Percentiles rank a stretch among this genome's conserved stretches.
phyloP scores from a whole-genome alignment of 2,329 filamentous ascomycete genomes.

The Acrodontium crateriforme region DNA sequence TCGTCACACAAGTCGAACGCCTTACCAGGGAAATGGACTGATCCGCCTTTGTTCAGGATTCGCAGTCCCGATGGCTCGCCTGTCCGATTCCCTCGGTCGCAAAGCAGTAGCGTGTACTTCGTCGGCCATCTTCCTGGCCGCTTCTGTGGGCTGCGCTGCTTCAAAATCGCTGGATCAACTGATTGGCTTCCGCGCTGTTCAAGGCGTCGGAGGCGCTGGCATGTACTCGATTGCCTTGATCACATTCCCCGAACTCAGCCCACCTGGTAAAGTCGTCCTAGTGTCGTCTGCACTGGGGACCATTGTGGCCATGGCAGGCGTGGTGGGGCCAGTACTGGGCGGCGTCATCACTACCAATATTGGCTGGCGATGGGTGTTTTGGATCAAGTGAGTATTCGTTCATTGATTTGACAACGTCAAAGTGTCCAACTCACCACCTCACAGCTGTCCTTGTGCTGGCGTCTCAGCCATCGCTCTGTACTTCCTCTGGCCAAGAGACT shows the following conservation, averaged over 20 bases:
- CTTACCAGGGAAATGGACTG: too few relatives aligned
- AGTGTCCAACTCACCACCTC: too few relatives aligned
- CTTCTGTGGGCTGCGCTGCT: constrained; percentile 41
- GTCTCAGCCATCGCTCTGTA: not conserved
- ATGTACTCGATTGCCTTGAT: constrained; percentile 29
- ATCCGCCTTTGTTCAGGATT: constrained; percentile 45
- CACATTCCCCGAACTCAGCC: not conserved
- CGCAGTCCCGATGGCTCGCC: constrained; percentile 39
- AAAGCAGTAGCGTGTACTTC: constrained; percentile 38
- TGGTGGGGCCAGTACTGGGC: not conserved
- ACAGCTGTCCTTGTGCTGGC: too few relatives aligned
- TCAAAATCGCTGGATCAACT: constrained; percentile 38
- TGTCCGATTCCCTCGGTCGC: constrained; percentile 43
- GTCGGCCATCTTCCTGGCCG: constrained; percentile 42
- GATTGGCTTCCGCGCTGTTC: constrained; percentile 45
- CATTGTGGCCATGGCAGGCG: not conserved
- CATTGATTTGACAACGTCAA: too few relatives aligned
- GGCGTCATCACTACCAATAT: constrained; percentile 1
- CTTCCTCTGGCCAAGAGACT: not conserved
- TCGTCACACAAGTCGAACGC: too few relatives aligned
- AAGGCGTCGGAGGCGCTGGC: constrained; percentile 48
- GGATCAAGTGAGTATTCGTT: too few relatives aligned
- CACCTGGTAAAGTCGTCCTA: not conserved
- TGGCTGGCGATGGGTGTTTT: too few relatives aligned
- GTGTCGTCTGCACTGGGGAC: not conserved